phyloP scores from a whole-genome alignment of 129 eudicot species.

The Ambrosia artemisiifolia region DNA sequence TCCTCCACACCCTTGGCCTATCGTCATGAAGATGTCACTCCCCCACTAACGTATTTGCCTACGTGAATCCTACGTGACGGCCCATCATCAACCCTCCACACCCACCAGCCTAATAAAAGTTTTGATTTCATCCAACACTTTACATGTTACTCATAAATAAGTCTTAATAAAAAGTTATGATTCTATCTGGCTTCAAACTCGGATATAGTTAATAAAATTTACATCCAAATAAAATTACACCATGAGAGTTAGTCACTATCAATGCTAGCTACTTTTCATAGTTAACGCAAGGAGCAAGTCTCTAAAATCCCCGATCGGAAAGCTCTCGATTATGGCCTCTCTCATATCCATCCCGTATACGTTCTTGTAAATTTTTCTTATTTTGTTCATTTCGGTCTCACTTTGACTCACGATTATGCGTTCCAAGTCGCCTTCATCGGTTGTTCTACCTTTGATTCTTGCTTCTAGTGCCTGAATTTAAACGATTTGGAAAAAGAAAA shows the following conservation, averaged over 20 bases:
- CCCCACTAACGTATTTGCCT: too few relatives aligned
- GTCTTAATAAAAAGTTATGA: too few relatives aligned
- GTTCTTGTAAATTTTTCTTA: slow-evolving; percentile 39
- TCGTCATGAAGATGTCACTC: too few relatives aligned
- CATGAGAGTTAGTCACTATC: background rate
- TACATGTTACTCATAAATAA: too few relatives aligned
- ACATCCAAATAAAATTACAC: background rate
- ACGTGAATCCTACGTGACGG: too few relatives aligned
- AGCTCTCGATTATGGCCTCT: slow-evolving; percentile 44
- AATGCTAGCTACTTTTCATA: slow-evolving; percentile 17
- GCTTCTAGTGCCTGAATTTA: slow-evolving; percentile 41
- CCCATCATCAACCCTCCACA: too few relatives aligned
- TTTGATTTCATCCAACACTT: too few relatives aligned
- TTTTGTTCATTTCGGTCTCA: slow-evolving; percentile 53
- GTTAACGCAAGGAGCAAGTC: slow-evolving; percentile 53
- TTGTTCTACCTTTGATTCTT: slow-evolving; percentile 48
- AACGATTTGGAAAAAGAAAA: background rate
- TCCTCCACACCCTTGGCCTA: too few relatives aligned
- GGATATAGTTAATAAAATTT: too few relatives aligned
- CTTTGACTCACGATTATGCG: slow-evolving; percentile 61
- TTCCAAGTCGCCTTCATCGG: slow-evolving; percentile 35
- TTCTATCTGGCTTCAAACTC: too few relatives aligned
- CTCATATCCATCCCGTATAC: slow-evolving; percentile 43
- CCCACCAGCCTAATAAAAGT: too few relatives aligned
- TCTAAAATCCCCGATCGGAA: slow-evolving; percentile 42